Evolutionary conservation across 768 basidiomycete species (phyloP), one percentile per base, ranked within the genome.

Genomic region (Chalciporus chontae): DNA sequence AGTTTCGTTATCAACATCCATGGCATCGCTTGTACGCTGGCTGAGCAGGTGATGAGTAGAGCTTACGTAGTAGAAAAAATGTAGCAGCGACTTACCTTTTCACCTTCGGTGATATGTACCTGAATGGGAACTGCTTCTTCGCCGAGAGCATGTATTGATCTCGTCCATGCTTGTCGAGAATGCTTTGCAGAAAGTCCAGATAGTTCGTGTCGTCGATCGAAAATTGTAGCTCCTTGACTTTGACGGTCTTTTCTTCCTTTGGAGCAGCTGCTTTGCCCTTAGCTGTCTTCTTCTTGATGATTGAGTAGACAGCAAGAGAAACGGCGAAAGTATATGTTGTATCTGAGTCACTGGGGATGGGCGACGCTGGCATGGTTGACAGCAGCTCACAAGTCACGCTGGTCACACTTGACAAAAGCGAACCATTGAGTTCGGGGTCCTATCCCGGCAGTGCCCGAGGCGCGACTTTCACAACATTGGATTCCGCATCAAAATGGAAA

Each of bases 111-210:
- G 29, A 34, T 7, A 53, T 27, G 37, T 45, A 59, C 40, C 52
- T 56, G 52, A 54, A 56, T 39, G 48, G 13, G 24, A 50, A 59
- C 0, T 10, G 5, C 19, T 32, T 47, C 0, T 13, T 39, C 71
- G 71, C 77, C 0, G 23, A 39, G 0, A 72, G 5, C 0, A 19
- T 48, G 40, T 45, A 55, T 3, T 52, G 43, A 1, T 50, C 41
- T 2, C 51, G 43, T 0, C 47, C 36, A 38, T 58, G 52, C 55
- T 51, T 59, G 8, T 50, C 32, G 2, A 57, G 57, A 2, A 49
- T 19, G 8, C 48, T 49, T 21, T 23, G 37, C 3, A 58, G 19
- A 32, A 58, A 56, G 4, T 18, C 19, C 0, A 56, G 2, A 34
- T 55, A 55, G 26, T 57, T 55, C 0, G 2, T 10, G 1, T 27